Percentiles rank a stretch among this genome's conserved stretches.
These are phyloP conservation scores for Musa troglodytarum DNA, from an alignment of 176 grass and related monocot species.

Conservation along the genomic window DNA sequence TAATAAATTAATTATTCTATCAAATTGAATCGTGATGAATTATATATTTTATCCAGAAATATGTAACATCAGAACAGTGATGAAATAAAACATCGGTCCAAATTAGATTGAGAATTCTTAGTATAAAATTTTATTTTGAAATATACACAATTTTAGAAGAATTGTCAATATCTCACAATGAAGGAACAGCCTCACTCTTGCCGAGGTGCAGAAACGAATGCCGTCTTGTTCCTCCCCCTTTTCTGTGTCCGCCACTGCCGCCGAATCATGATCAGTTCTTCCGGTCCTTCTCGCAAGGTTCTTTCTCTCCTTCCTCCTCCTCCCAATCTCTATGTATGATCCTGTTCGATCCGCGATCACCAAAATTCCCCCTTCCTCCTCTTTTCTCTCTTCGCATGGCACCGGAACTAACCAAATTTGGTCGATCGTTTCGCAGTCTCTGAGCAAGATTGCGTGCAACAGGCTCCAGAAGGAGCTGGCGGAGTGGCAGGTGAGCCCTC, in stretches of 20 bases:
- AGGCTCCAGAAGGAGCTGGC: conserved; percentile 84
- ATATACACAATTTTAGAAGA: no score
- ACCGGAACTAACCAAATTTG: conserved; percentile 1
- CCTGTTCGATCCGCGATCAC: neutral
- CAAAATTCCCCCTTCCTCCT: neutral
- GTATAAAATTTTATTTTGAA: no score
- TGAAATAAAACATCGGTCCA: no score
- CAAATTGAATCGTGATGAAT: no score
- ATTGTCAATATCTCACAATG: no score
- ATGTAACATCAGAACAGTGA: no score
- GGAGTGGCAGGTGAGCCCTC: conserved; percentile 76
- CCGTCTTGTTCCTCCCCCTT: no score
- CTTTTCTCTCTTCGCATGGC: neutral
- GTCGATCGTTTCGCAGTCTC: conserved; percentile 26
- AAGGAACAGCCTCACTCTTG: no score
- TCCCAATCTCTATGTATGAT: neutral
- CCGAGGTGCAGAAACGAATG: no score
- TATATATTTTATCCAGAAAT: no score
- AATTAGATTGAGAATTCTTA: no score
- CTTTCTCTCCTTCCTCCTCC: neutral
- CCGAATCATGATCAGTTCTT: conserved; percentile 38
- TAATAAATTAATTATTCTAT: no score
- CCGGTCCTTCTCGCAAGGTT: conserved; percentile 35
- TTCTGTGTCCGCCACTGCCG: neutral
- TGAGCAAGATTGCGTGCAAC: conserved; percentile 93